Conservation (phyloP, 768 basidiomycete genomes). For the Boletus rubropictus region DNA sequence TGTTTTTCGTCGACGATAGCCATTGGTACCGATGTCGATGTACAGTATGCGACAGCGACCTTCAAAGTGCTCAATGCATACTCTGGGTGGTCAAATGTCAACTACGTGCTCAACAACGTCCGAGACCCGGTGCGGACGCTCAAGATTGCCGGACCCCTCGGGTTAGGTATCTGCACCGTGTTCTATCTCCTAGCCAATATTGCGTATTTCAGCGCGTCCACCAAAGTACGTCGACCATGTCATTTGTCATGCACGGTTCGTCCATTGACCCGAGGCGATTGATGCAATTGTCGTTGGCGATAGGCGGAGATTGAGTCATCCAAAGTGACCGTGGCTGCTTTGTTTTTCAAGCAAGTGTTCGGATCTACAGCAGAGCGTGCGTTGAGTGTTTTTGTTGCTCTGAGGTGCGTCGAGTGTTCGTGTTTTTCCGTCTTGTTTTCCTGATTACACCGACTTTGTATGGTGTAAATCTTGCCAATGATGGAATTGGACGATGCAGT, state of each 20-base stretch:
- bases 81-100: conserved; percentile 52
- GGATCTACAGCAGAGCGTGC: conserved; percentile 47
- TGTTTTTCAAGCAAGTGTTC: conserved; percentile 58
- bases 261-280: background rate
- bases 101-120: conserved; percentile 55
- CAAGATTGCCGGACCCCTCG: conserved; percentile 57
- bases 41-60: conserved; percentile 54
- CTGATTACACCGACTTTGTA: background rate
- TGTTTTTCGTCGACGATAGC: background rate
- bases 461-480: background rate
- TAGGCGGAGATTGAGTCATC: conserved; percentile 42
- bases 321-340: conserved; percentile 51
- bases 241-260: too few relatives aligned
- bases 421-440: background rate
- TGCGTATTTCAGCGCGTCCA: conserved; percentile 45
- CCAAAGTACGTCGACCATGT: conserved; percentile 12
- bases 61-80: conserved; percentile 56
- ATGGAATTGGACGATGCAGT: conserved; percentile 15
- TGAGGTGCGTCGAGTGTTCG: conserved; percentile 36
- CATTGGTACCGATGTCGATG: background rate
- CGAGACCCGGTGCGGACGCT: conserved; percentile 55
- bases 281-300: background rate
- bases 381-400: conserved; percentile 51
- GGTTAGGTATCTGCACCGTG: conserved; percentile 46
- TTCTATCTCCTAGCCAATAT: conserved; percentile 55